phyloP scores from a whole-genome alignment of 148 eudicot genomes.

The Spergularia bocconei region DNA sequence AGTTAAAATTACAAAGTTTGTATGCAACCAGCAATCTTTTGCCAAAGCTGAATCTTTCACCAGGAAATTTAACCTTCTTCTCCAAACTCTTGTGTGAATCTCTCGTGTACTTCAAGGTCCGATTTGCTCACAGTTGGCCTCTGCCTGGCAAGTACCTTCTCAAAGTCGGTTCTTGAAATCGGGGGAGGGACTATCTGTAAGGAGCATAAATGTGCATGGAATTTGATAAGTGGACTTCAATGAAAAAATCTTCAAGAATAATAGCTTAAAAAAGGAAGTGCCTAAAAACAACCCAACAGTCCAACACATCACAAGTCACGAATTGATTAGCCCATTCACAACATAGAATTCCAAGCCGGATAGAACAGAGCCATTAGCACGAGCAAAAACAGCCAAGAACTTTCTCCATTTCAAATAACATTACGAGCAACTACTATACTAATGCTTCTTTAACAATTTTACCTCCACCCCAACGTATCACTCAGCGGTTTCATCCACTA shows the following conservation, averaged over 20 bases:
- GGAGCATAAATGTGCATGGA: conserved; percentile 8
- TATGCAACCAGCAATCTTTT: conserved; percentile 8
- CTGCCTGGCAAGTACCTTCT: conserved; percentile 87
- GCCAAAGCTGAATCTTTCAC: conserved; percentile 13
- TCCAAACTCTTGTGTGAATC: conserved; percentile 90
- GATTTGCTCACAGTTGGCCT: conserved; percentile 93
- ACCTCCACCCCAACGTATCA: no score
- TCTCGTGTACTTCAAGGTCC: conserved; percentile 91
- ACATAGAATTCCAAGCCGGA: background rate
- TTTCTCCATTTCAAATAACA: no score
- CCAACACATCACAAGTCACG: background rate
- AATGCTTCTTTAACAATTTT: no score
- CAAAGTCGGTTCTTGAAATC: conserved; percentile 73
- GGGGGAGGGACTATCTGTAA: conserved; percentile 93
- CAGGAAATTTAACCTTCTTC: conserved; percentile 65
- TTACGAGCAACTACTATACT: no score
- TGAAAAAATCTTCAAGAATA: no score
- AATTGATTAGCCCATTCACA: background rate
- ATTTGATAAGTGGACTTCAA: background rate
- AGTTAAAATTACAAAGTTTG: conserved; percentile 20
- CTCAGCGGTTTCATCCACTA: no score
- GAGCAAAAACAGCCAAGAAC: no score
- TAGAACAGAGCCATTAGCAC: background rate
- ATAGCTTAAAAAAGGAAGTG: no score
- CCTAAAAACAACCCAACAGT: background rate